Conservation (phyloP, 2,329 filamentous ascomycete genomes). For the Fusarium lyarnte region DNA sequence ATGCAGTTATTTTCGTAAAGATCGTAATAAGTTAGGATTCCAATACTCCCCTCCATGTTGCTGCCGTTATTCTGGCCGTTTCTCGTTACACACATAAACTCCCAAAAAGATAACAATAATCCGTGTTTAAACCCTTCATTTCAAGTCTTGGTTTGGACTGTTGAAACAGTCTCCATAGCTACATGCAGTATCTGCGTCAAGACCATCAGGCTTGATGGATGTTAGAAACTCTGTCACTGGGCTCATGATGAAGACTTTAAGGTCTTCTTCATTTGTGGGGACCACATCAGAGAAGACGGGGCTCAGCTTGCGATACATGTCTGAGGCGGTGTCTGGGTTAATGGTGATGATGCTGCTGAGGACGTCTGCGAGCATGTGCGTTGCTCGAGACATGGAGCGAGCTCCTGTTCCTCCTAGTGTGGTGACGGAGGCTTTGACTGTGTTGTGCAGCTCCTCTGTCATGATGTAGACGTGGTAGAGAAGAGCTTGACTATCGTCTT, state of each 20-base stretch:
- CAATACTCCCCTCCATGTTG: neutral
- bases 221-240: neutral
- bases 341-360: neutral
- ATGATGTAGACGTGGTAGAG: neutral
- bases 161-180: neutral
- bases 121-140: neutral
- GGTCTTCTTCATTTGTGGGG: neutral
- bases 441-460: neutral
- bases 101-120: neutral
- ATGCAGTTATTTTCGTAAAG: neutral
- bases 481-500: neutral
- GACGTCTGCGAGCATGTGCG: neutral
- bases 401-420: neutral
- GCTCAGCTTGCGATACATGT: neutral
- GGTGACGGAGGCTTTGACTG: neutral
- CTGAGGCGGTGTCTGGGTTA: neutral
- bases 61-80: neutral
- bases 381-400: slow-evolving; percentile 6
- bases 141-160: neutral
- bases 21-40: slow-evolving; percentile 1
- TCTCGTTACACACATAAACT: neutral
- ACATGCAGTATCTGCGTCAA: neutral
- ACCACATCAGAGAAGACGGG: neutral
- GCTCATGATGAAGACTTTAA: neutral
- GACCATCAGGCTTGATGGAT: neutral